These are phyloP conservation scores for Dichotomopilus funicola DNA, from an alignment of 2,329 filamentous ascomycete genomes.

Conservation along the genomic window DNA sequence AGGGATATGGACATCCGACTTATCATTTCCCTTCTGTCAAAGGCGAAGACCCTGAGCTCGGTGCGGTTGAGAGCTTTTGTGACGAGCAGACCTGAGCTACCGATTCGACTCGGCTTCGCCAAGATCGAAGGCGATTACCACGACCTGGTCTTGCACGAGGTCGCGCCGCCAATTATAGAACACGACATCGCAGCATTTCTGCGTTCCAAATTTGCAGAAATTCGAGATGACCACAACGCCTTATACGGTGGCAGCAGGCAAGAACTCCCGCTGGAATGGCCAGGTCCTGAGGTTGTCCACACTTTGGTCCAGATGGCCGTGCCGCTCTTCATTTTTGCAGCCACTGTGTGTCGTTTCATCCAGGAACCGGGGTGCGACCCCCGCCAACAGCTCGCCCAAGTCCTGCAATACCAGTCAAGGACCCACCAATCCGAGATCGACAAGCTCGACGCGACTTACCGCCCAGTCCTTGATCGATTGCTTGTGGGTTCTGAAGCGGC, in stretches of 20 bases:
- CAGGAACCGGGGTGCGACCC: slow-evolving; percentile 23
- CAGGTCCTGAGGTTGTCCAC: background rate
- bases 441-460: slow-evolving; percentile 21
- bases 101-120: slow-evolving; percentile 32
- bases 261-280: slow-evolving; percentile 19
- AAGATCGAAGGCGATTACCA: slow-evolving; percentile 26
- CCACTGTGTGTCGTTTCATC: slow-evolving; percentile 27
- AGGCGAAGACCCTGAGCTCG: slow-evolving; percentile 11
- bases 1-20: slow-evolving; percentile 25
- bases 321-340: slow-evolving; percentile 28
- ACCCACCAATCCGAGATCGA: slow-evolving; percentile 12
- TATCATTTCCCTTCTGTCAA: slow-evolving; percentile 28
- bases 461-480: slow-evolving; percentile 19
- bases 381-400: slow-evolving; percentile 20
- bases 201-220: slow-evolving; percentile 25
- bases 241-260: background rate
- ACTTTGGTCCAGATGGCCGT: slow-evolving; percentile 19
- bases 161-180: slow-evolving; percentile 23
- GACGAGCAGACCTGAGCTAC: slow-evolving; percentile 38
- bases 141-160: background rate
- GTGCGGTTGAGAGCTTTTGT: slow-evolving; percentile 31
- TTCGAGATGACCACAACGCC: slow-evolving; percentile 25
- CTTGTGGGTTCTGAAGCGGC: background rate
- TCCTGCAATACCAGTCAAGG: slow-evolving; percentile 21
- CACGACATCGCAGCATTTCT: slow-evolving; percentile 34